Evolutionary conservation across 257 asterid genomes (phyloP).

Genomic region (Solanum arcanum): DNA sequence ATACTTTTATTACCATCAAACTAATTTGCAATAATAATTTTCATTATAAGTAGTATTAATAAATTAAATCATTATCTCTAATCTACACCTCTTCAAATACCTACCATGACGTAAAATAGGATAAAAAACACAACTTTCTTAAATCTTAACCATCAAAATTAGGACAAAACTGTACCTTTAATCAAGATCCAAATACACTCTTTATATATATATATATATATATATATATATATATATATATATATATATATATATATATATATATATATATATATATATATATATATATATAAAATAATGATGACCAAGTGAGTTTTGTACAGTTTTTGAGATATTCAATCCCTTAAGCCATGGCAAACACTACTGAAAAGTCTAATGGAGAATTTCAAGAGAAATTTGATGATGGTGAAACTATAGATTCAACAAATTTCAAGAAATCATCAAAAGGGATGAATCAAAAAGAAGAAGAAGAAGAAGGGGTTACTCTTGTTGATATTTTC

Average conservation of each 20-base stretch:
- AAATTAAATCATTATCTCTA: not conserved
- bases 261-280: no score
- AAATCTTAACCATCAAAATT: not conserved
- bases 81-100: not conserved
- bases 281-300: not conserved
- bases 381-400: not conserved
- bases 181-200: not conserved
- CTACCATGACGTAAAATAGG: not conserved
- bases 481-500: conserved; percentile 39
- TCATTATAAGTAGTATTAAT: not conserved
- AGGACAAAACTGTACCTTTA: not conserved
- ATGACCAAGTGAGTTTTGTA: not conserved
- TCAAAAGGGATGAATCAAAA: not conserved
- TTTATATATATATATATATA: not conserved
- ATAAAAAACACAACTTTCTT: not conserved
- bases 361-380: not conserved
- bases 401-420: not conserved
- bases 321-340: not conserved
- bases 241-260: no score
- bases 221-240: no score
- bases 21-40: not conserved
- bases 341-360: not conserved
- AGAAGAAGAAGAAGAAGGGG: not conserved
- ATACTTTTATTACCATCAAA: not conserved
- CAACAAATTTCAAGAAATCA: not conserved